phyloP scores from a whole-genome alignment of 2,329 filamentous ascomycete genomes.

The Cladosporium sp. region DNA sequence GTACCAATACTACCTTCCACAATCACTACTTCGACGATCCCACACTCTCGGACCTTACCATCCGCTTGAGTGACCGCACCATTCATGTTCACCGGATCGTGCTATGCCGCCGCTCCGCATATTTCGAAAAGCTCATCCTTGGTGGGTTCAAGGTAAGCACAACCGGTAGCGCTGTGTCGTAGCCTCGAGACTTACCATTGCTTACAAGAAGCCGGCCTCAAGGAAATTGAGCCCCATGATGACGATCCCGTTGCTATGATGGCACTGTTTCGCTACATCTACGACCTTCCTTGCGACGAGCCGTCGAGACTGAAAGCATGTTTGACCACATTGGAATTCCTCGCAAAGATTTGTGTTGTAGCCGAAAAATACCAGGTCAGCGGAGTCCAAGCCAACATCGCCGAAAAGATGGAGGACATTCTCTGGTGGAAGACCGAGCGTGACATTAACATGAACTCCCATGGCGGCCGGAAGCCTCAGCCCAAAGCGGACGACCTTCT shows the following conservation, averaged over 20 bases:
- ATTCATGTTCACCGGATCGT: neutral
- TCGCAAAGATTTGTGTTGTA: neutral
- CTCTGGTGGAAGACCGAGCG: too few species aligned
- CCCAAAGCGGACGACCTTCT: neutral
- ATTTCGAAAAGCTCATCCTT: neutral
- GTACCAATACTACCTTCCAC: neutral
- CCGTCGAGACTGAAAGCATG: too few species aligned
- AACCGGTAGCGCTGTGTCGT: too few species aligned
- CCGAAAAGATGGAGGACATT: neutral
- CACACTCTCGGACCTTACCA: neutral
- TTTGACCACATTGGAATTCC: neutral
- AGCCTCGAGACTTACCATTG: too few species aligned
- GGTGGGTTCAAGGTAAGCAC: neutral
- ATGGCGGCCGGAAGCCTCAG: neutral
- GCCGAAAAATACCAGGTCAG: neutral
- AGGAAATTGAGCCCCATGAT: neutral
- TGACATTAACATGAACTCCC: too few species aligned
- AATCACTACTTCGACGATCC: neutral
- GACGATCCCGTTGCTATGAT: neutral
- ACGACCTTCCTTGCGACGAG: neutral
- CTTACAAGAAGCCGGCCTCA: neutral
- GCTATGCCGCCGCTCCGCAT: neutral
- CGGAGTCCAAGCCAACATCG: neutral
- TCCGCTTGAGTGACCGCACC: neutral
- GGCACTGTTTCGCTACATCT: neutral